These are phyloP conservation scores for Neurospora sp. DNA, from an alignment of 2,329 filamentous ascomycete species.

Conservation along the genomic window DNA sequence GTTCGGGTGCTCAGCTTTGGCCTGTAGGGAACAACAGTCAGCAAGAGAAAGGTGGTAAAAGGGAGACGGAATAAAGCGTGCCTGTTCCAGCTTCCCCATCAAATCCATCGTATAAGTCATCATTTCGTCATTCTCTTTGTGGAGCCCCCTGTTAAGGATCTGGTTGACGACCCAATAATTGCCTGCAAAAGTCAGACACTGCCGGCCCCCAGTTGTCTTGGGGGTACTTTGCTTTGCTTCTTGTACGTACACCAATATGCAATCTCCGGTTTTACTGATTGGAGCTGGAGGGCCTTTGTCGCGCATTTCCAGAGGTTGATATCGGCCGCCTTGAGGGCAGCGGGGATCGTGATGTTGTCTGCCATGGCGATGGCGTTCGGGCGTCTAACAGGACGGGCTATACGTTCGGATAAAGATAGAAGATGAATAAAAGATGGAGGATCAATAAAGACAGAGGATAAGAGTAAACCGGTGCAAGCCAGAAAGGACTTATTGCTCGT, in stretches of 20 bases:
- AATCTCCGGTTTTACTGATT: slow-evolving; percentile 75
- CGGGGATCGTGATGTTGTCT: slow-evolving; percentile 47
- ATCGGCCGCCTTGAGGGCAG: slow-evolving; percentile 68
- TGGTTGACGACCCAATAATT: slow-evolving; percentile 91
- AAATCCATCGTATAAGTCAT: slow-evolving; percentile 70
- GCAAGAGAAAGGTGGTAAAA: neutral
- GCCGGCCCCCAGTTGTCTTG: neutral
- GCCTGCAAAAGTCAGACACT: slow-evolving; percentile 38
- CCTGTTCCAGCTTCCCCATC: slow-evolving; percentile 85
- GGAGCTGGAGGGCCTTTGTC: slow-evolving; percentile 73
- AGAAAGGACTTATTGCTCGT: neutral
- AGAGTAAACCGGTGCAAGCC: neutral
- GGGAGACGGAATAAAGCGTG: slow-evolving; percentile 24
- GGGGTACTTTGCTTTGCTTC: neutral
- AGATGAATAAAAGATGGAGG: neutral
- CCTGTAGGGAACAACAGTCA: slow-evolving; percentile 30
- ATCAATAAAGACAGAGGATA: neutral
- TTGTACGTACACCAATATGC: slow-evolving; percentile 80
- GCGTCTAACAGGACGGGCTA: neutral
- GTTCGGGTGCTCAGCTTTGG: slow-evolving; percentile 60
- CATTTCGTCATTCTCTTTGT: slow-evolving; percentile 68
- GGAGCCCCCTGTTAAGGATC: slow-evolving; percentile 72
- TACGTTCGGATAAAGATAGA: neutral
- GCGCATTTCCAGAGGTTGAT: slow-evolving; percentile 66
- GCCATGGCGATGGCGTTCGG: slow-evolving; percentile 50